Conservation (phyloP, 306 rosid genomes). For the Gynostemma pentaphyllum region DNA sequence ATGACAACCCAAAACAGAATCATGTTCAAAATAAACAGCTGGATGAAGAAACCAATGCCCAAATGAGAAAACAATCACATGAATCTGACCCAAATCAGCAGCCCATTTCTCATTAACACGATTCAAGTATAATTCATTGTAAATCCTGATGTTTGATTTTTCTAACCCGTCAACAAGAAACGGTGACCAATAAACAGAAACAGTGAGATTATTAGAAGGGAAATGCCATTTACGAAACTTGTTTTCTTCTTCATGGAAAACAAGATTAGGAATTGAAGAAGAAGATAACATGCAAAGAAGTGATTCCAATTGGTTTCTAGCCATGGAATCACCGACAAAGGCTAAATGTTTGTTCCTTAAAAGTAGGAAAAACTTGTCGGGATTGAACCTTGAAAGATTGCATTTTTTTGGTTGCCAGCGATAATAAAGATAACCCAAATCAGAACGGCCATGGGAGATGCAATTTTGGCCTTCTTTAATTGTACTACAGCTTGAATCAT, state of each 20-base stretch:
- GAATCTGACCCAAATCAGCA: constrained; percentile 37
- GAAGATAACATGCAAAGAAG: constrained; percentile 76
- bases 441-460: constrained; percentile 59
- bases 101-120: constrained; percentile 75
- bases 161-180: constrained; percentile 72
- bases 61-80: constrained; percentile 48
- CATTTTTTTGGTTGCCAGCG: constrained; percentile 77
- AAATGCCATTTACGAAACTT: constrained; percentile 68
- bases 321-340: constrained; percentile 91
- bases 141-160: constrained; percentile 32
- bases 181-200: constrained; percentile 86
- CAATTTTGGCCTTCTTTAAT: constrained; percentile 80
- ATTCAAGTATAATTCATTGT: constrained; percentile 52
- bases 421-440: constrained; percentile 58
- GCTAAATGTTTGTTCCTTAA: constrained; percentile 57
- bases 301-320: constrained; percentile 90
- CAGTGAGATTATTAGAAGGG: constrained; percentile 36
- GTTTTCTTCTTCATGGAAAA: constrained; percentile 55
- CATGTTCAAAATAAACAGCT: constrained; percentile 63
- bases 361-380: constrained; percentile 43
- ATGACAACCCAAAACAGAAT: constrained; percentile 60
- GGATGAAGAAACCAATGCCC: constrained; percentile 96
- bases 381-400: constrained; percentile 64
- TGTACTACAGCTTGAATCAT: constrained; percentile 61
- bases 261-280: constrained; percentile 42